Evolutionary conservation across 2,329 filamentous ascomycete genomes (phyloP).

Genomic region (Rutstroemia sp.): DNA sequence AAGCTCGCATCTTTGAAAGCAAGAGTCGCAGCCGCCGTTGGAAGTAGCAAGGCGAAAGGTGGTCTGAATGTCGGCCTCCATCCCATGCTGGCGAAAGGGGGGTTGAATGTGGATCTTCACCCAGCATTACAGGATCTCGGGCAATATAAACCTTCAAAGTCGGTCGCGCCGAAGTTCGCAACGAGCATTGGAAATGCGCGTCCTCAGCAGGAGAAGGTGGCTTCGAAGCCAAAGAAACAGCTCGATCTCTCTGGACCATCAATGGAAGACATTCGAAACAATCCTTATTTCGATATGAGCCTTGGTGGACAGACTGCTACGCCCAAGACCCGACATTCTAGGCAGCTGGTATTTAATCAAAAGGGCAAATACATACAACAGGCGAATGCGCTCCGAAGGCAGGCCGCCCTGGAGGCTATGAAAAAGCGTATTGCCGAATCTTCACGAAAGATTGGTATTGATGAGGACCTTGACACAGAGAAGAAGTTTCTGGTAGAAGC

Average conservation of each 20-base stretch:
- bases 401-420: slow-evolving; percentile 86
- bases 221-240: slow-evolving; percentile 39
- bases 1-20: slow-evolving; percentile 72
- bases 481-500: slow-evolving; percentile 79
- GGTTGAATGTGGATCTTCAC: slow-evolving; percentile 37
- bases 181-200: slow-evolving; percentile 34
- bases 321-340: slow-evolving; percentile 59
- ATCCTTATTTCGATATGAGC: slow-evolving; percentile 77
- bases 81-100: slow-evolving; percentile 33
- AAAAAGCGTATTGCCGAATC: slow-evolving; percentile 87
- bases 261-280: slow-evolving; percentile 52
- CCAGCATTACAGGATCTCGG: slow-evolving; percentile 60
- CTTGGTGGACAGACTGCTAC: slow-evolving; percentile 49
- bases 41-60: slow-evolving; percentile 39
- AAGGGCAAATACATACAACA: slow-evolving; percentile 97
- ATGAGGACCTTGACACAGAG: slow-evolving; percentile 83
- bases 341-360: slow-evolving; percentile 81
- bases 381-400: slow-evolving; percentile 78
- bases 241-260: slow-evolving; percentile 51
- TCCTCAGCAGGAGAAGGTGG: slow-evolving; percentile 33
- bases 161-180: slow-evolving; percentile 31
- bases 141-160: slow-evolving; percentile 37
- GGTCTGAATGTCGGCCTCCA: slow-evolving; percentile 36
- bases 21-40: slow-evolving; percentile 68
- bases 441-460: slow-evolving; percentile 83